Evolutionary conservation across 768 basidiomycete species (phyloP).

Genomic region (Tricholoma terreum): DNA sequence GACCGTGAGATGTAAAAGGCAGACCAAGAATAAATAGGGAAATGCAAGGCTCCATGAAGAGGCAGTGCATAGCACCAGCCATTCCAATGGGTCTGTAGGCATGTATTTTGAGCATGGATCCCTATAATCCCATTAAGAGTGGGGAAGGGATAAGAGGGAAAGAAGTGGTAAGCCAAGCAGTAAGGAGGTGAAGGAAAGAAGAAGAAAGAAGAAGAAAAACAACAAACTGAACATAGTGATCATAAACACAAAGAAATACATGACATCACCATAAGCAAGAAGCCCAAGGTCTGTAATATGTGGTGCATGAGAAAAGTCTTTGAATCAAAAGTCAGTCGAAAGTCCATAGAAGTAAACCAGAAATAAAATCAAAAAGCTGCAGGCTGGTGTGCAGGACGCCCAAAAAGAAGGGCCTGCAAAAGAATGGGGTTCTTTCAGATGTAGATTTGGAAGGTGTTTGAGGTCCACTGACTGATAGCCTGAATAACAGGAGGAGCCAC

Average conservation of each 20-base stretch:
- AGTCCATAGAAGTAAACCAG: not conserved
- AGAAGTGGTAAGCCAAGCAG: not conserved
- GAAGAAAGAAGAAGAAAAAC: not conserved
- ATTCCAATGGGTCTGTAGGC: not conserved
- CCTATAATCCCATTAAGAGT: not conserved
- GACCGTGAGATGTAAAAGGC: too few species aligned
- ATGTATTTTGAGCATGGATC: not conserved
- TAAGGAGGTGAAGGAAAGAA: not conserved
- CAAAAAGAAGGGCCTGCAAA: too few species aligned
- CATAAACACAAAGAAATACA: not conserved
- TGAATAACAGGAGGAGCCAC: too few species aligned
- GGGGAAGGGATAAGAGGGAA: not conserved
- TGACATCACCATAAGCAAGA: too few species aligned
- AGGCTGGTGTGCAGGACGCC: not conserved
- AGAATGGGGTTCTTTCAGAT: not conserved
- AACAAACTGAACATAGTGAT: too few species aligned
- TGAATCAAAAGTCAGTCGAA: too few species aligned
- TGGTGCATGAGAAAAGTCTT: too few species aligned
- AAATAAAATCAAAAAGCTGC: not conserved
- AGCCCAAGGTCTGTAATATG: too few species aligned
- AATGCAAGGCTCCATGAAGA: too few species aligned
- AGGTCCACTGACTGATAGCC: not conserved
- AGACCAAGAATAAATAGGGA: too few species aligned
- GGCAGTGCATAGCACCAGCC: too few species aligned
- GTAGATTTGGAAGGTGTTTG: not conserved